Base-by-base conservation (phyloP, 805 yeast genomes). In the Spathaspora boniae region DNA sequence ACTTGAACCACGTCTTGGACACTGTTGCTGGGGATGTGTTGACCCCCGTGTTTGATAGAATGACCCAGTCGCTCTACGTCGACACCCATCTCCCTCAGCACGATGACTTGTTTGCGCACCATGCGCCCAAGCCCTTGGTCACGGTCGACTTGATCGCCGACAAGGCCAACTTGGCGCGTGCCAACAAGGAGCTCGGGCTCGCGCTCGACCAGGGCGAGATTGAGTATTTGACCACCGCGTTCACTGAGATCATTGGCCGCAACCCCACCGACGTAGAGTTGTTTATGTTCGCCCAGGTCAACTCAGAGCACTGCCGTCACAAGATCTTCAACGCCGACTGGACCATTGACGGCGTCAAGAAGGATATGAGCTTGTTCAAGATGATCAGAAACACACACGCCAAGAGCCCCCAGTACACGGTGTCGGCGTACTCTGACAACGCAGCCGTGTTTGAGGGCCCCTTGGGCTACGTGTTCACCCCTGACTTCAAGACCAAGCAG, bases 201-300 rank as follows among this genome's bases (percentile, higher is more conserved):
- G 98, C 99, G n/a, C 71, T 93, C 50, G 98, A 94, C 62, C 70
- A 75, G 41, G 95, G 95, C 40, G 99, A 93, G 68, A 86, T 93
- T 50, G 86, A 84, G 30, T 93, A 93, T 62, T 74, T 93, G 53
- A 74, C 80, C 51, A 69, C 77, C 20, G 94, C 97, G 2, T 93
- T 93, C 68, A 83, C 78, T 38, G 71, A 81, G 34, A 74, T 73
- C 22, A 67, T 82, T 46, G 79, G 82, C 31, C 79, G 98, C 62
- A 86, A 89, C 57, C 98, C 98, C 36, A 91, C 98, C 21, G 98
- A 93, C 61, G 98, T 88, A 16, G 99, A 93, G 65, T 72, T 93
- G 44, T 93, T 93, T 65, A 93, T 93, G 97, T 93, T 93, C 70
- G 99, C 98, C 27, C 99, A 93, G 68, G 98, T 93, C 48, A 93